Evolutionary conservation across 371 early-diverging fungal species (phyloP).

Genomic region (Smittium culicis): DNA sequence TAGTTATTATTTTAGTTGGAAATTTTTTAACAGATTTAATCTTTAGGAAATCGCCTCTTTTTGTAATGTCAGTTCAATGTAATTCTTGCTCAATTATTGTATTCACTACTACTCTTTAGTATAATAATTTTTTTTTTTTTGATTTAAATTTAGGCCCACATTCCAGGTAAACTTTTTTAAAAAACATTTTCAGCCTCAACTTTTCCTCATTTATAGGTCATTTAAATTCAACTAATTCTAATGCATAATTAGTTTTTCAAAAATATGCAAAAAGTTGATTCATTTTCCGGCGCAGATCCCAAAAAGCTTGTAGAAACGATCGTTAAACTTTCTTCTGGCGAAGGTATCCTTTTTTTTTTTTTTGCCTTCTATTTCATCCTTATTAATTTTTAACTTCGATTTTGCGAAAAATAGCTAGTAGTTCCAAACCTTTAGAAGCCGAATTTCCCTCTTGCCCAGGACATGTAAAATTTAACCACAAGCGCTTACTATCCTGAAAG

Average conservation of each 20-base stretch:
- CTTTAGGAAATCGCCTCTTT: not conserved
- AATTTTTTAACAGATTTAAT: not conserved
- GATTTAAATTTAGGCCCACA: constrained; percentile 1
- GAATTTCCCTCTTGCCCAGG: too few relatives aligned
- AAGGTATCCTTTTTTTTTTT: too few relatives aligned
- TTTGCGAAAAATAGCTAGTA: too few relatives aligned
- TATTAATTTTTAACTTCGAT: too few relatives aligned
- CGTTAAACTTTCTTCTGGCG: not conserved
- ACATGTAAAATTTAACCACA: too few relatives aligned
- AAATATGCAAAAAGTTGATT: not conserved
- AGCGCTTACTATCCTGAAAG: too few relatives aligned
- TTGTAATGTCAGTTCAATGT: constrained; percentile 5
- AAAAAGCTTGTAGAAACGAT: not conserved
- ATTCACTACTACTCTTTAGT: too few relatives aligned
- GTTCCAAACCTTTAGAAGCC: too few relatives aligned
- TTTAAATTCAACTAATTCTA: not conserved
- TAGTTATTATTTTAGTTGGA: not conserved
- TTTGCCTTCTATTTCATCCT: too few relatives aligned
- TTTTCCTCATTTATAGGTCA: not conserved
- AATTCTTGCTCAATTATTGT: too few relatives aligned
- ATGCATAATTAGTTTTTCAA: constrained; percentile 3
- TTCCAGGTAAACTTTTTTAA: not conserved
- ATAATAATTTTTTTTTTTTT: too few relatives aligned
- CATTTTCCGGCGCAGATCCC: constrained; percentile 3
- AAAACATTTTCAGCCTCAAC: not conserved